phyloP scores from a whole-genome alignment of 768 basidiomycete species.

The Lactarius quietus region DNA sequence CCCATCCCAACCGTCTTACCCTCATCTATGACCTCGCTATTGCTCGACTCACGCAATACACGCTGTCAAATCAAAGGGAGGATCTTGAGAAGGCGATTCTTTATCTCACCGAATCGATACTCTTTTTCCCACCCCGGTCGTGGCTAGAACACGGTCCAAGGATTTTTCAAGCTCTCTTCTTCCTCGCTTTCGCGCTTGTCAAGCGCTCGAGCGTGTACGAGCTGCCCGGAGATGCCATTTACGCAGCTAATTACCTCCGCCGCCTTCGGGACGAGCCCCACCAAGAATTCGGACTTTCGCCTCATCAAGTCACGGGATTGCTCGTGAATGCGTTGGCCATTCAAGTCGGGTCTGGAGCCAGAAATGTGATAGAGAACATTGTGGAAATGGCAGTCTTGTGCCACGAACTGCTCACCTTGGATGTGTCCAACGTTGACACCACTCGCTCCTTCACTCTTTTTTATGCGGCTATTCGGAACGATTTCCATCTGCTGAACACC shows the following conservation, averaged over 20 bases:
- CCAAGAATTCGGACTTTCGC: background rate
- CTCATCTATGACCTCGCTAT: no score
- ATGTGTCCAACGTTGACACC: background rate
- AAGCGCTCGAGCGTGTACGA: background rate
- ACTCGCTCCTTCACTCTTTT: background rate
- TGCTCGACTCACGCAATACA: background rate
- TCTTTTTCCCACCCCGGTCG: background rate
- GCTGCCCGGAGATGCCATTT: background rate
- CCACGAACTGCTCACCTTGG: background rate
- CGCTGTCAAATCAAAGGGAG: background rate
- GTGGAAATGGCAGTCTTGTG: background rate
- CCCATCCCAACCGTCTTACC: no score
- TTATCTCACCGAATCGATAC: background rate
- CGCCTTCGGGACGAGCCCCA: background rate
- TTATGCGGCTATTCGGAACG: background rate
- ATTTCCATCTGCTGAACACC: background rate
- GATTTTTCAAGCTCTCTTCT: background rate
- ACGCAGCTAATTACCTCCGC: background rate
- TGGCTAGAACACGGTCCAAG: background rate
- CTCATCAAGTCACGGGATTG: background rate
- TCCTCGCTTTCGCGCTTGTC: background rate
- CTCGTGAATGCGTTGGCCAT: background rate
- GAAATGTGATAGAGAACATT: background rate
- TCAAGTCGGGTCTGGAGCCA: background rate
- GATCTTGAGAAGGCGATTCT: background rate